Conservation (phyloP, 2,329 filamentous ascomycete species). For the Sporothrix dimorphospora region DNA sequence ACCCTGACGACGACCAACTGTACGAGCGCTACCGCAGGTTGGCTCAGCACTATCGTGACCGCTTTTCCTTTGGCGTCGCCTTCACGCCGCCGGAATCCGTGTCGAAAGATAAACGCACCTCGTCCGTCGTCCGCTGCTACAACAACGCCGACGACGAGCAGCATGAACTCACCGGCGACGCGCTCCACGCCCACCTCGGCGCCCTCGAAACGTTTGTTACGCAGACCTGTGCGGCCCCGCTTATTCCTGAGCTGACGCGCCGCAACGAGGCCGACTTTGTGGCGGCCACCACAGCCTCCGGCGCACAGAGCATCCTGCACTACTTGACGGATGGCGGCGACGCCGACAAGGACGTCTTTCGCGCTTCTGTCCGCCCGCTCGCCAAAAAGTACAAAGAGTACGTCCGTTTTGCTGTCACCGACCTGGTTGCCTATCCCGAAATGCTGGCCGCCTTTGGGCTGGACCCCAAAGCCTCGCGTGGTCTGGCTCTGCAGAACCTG, state of each 20-base stretch:
- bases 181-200: slow-evolving; percentile 35
- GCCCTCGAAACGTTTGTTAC: slow-evolving; percentile 45
- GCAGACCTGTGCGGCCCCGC: slow-evolving; percentile 43
- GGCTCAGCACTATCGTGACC: slow-evolving; percentile 46
- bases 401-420: slow-evolving; percentile 52
- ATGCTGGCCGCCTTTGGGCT: slow-evolving; percentile 48
- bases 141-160: slow-evolving; percentile 47
- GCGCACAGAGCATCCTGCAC: slow-evolving; percentile 39
- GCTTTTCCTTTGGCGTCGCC: slow-evolving; percentile 47
- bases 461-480: slow-evolving; percentile 37
- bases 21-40: slow-evolving; percentile 39
- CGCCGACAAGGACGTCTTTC: slow-evolving; percentile 43
- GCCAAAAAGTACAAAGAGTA: slow-evolving; percentile 52
- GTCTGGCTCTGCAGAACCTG: slow-evolving; percentile 50
- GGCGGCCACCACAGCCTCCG: slow-evolving; percentile 38
- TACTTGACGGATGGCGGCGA: slow-evolving; percentile 40
- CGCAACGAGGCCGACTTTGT: slow-evolving; percentile 49
- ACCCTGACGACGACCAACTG: slow-evolving; percentile 39
- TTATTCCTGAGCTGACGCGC: slow-evolving; percentile 50
- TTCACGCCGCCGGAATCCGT: not conserved
- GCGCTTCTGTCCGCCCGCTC: slow-evolving; percentile 43
- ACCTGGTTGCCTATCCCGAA: slow-evolving; percentile 50
- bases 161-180: slow-evolving; percentile 41
- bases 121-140: slow-evolving; percentile 43
- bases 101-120: slow-evolving; percentile 30